A percentile compares a stretch with the other conserved stretches of the same genome.
Evolutionary conservation across 495 filamentous ascomycete genomes (phyloP).

Genomic region (Aspergillus panamensis): DNA sequence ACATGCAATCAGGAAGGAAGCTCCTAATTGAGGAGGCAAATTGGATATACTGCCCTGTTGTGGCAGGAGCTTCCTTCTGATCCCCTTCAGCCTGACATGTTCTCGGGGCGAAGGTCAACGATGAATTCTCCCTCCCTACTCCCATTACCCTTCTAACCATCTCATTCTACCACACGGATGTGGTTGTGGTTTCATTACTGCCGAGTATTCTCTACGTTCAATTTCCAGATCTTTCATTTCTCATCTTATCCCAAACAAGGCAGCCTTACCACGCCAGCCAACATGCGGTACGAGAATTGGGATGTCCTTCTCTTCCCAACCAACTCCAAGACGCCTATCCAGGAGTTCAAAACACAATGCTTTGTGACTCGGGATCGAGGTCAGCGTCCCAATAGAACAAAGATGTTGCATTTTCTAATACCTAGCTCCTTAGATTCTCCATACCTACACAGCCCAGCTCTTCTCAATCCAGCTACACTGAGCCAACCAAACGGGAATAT

Average conservation of each 20-base stretch:
- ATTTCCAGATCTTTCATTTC: conserved; percentile 19
- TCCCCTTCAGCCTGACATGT: too few relatives aligned
- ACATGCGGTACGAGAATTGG: conserved; percentile 83
- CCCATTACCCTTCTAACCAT: neutral
- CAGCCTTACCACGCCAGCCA: conserved; percentile 16
- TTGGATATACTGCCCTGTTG: neutral
- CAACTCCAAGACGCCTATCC: conserved; percentile 61
- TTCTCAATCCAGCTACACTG: conserved; percentile 27
- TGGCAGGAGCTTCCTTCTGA: conserved; percentile 9
- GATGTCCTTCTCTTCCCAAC: conserved; percentile 78
- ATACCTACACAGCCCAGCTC: conserved; percentile 32
- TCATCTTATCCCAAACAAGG: conserved; percentile 15
- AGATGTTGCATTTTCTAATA: neutral
- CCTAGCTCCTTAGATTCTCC: conserved; percentile 29
- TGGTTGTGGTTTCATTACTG: conserved; percentile 17
- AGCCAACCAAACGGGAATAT: conserved; percentile 31
- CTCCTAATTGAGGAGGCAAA: neutral
- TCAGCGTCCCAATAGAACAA: conserved; percentile 26
- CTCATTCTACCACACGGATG: conserved; percentile 9
- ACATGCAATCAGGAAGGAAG: neutral
- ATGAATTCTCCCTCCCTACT: neutral
- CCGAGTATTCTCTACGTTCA: conserved; percentile 19
- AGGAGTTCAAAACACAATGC: conserved; percentile 85
- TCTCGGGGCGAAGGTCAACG: too few relatives aligned
- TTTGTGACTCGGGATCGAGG: conserved; percentile 67